Evolutionary conservation across 805 yeast species (phyloP), one percentile per base, ranked within the genome.

Genomic region (Dipodascopsis uninucleata): DNA sequence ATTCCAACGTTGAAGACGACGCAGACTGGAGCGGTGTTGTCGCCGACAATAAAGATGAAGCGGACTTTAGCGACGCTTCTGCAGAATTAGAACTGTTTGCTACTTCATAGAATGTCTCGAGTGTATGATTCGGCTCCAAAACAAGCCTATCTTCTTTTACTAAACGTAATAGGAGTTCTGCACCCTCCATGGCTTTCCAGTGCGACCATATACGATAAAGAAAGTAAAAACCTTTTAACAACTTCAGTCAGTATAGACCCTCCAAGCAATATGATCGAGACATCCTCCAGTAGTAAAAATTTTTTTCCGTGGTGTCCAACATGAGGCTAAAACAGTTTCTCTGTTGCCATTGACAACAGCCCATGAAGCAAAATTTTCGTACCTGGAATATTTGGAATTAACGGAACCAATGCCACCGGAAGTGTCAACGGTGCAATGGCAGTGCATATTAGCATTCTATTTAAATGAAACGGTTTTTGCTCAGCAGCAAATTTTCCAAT

Each of bases 371-470:
- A 9, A 37, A 4, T 25, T 34, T 16, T 10, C 35, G 2, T 23
- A 0, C 96, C 96, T 0, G 97, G 97, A 17, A 89, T 76, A 58
- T 89, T 89, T 17, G 97, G 97, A 2, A 88, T 62, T n/a, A 89
- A 71, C 0, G 97, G 97, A 0, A 90, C 60, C 33, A 87, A 56
- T 0, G 86, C 88, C 33, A 89, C 62, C 1, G 97, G 97, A 2
- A 86, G 56, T 0, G 94, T 79, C 35, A 89, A 52, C 1, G 97
- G 97, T 3, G 90, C 64, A 3, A 79, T 79, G 12, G 81, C 47
- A 1, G 76, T 71, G 53, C 83, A 77, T 29, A 69, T 28, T 1
- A 75, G 36, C 52, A 82, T 71, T 55, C 75, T 74, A 58, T 75
- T 80, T 40, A 63, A 64, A 58, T 89, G 95, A 37, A 69, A 68